Base-by-base conservation (phyloP, 2,329 filamentous ascomycete species). In the Clonostachys chloroleuca region DNA sequence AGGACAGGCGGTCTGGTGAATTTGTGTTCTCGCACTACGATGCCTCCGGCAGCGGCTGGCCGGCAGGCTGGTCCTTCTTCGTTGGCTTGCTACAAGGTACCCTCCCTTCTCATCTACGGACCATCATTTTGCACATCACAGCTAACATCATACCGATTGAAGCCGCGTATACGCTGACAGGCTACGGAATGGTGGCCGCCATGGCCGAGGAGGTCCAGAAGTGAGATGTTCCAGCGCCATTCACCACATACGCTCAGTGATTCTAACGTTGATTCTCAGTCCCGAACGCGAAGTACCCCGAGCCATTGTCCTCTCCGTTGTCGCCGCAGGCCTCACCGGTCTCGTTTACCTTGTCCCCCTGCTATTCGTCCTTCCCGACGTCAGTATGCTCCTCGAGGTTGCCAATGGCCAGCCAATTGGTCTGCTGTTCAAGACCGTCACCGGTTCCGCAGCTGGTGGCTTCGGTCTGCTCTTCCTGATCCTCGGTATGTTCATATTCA, bases 381-480 rank as follows among this genome's bases (percentile, higher is more conserved):
- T 91, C 7, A 56, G 80, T 51, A 65, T 72, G 42, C 77, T 92
- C 14, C 79, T 88, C 30, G 63, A 66, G 3, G 84, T 87, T 13
- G 77, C 84, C 18, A 89, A 83, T 49, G 84, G 84, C 9, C 88
- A 92, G 57, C 87, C 89, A 2, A 87, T 92, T 51, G 86, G 85
- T 9, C 71, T 85, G 5, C 69, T 92, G 34, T 92, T 92, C 75
- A 88, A 88, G 67, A 83, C 72, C 0, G 87, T 83, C 10, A 91
- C 87, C 0, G 87, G 87, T 2, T 87, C 84, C 17, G 75, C 84
- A 2, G 81, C 72, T 6, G 88, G 86, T 20, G 88, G 87, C 1
- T 90, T 92, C 53, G 86, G 84, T 0, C 73, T 92, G 6, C 73
- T 91, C 13, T 87, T 92, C 64, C 69, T 92, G 3, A 82, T 92